Base-by-base conservation (phyloP, 2,329 filamentous ascomycete genomes). In the Colletotrichum sp. region DNA sequence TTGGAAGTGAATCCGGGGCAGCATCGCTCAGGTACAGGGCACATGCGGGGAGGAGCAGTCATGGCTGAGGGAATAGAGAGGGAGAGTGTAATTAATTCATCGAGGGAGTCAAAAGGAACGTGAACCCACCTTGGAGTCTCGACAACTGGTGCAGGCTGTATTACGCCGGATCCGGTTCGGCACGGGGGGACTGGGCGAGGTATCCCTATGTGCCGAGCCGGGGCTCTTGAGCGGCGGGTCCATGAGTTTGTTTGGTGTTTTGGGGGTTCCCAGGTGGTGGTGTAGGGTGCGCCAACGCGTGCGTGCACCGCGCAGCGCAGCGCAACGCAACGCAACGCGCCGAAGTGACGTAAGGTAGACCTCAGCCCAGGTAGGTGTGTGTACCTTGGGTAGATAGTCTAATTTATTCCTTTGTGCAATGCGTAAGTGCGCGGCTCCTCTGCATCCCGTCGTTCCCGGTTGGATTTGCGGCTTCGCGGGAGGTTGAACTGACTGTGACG, bases 121-220 rank as follows among this genome's bases (percentile, higher is more conserved):
- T 34, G 36, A 69, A 75, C 81, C 80, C 77, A 85, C 85, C 81
- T 86, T 86, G 71, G 85, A 81, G 71, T 83, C 81, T 34, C 81
- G 80, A 76, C 81, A 83, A 70, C 80, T 78, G 26, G 82, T 80
- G 62, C 81, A 83, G 30, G 81, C 81, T n/a, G 80, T 82, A 70
- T 82, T 82, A 9, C 81, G 79, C 73, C 81, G 77, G 76, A 82
- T 81, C 43, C 80, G 78, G 30, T 78, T 78, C 72, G 79, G 76
- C 75, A 72, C 68, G 13, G 72, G 75, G 36, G 72, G 65, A 13
- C 64, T 72, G 36, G 73, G 67, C 16, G 75, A 75, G 34, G 73
- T 21, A 30, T 73, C 70, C 34, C 70, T 62, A 30, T 65, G 64
- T 65, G 48, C 70, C 70, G 73, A 76, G 58, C 64, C 32, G 65